These are phyloP conservation scores for Dryadomyces quercus-mongolicae DNA, from an alignment of 2,329 filamentous ascomycete genomes.

Conservation along the genomic window DNA sequence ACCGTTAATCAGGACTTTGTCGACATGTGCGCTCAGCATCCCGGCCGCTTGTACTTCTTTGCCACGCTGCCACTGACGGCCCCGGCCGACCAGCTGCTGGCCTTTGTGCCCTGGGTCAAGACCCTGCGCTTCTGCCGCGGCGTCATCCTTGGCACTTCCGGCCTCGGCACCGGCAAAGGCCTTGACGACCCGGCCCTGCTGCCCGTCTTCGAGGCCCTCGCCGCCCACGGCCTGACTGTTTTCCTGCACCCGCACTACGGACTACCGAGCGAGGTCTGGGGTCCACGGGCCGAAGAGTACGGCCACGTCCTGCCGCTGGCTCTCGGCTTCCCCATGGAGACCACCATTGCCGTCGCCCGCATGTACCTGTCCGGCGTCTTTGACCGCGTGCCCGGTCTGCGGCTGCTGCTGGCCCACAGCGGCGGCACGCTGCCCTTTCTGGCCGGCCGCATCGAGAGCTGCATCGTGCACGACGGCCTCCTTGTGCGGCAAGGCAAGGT, in stretches of 20 bases:
- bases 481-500: slow-evolving; percentile 52
- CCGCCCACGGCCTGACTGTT: slow-evolving; percentile 51
- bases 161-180: slow-evolving; percentile 59
- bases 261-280: slow-evolving; percentile 68
- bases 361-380: slow-evolving; percentile 86
- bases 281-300: slow-evolving; percentile 55
- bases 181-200: slow-evolving; percentile 67
- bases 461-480: slow-evolving; percentile 70
- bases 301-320: slow-evolving; percentile 81
- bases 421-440: slow-evolving; percentile 83
- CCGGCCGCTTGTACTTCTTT: slow-evolving; percentile 68
- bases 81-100: slow-evolving; percentile 45
- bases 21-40: slow-evolving; percentile 51
- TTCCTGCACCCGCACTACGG: slow-evolving; percentile 93
- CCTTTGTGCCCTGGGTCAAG: slow-evolving; percentile 51
- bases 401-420: slow-evolving; percentile 74
- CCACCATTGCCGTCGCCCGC: slow-evolving; percentile 75
- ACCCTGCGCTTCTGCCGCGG: slow-evolving; percentile 59
- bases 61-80: slow-evolving; percentile 69
- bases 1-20: slow-evolving; percentile 71
- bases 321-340: slow-evolving; percentile 83
- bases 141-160: slow-evolving; percentile 79
- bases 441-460: slow-evolving; percentile 79
- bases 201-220: slow-evolving; percentile 58
- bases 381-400: slow-evolving; percentile 56